These are phyloP conservation scores for Euclidium syriacum DNA, from an alignment of 345 rosid species.

Conservation along the genomic window DNA sequence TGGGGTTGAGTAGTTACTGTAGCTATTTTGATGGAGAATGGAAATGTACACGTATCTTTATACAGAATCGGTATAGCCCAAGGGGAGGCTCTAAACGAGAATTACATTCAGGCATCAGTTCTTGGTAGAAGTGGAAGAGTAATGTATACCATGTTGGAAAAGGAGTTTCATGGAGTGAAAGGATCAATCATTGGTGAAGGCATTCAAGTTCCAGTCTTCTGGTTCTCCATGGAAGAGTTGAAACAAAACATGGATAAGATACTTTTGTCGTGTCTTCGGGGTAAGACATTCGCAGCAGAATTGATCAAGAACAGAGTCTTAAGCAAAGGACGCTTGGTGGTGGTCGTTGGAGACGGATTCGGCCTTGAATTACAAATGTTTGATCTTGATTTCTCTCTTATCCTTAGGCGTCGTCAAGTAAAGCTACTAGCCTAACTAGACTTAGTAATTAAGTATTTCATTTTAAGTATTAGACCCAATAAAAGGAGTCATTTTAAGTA, in stretches of 20 bases:
- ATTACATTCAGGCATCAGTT: slow-evolving; percentile 10
- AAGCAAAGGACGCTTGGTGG: slow-evolving; percentile 19
- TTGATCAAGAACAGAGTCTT: slow-evolving; percentile 13
- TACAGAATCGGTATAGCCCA: slow-evolving; percentile 13
- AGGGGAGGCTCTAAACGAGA: neutral
- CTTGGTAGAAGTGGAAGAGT: neutral
- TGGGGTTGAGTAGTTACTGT: neutral
- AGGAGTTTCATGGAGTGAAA: slow-evolving; percentile 22
- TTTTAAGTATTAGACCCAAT: no score
- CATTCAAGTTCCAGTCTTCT: slow-evolving; percentile 18
- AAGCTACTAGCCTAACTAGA: no score
- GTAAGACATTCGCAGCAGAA: slow-evolving; percentile 16
- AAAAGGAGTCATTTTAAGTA: no score
- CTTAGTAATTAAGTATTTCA: no score
- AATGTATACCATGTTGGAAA: slow-evolving; percentile 20
- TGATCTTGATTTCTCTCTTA: slow-evolving; percentile 21
- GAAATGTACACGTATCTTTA: neutral
- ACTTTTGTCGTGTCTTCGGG: slow-evolving; percentile 12
- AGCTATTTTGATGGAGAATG: neutral
- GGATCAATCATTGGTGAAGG: slow-evolving; percentile 23
- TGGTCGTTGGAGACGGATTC: slow-evolving; percentile 23
- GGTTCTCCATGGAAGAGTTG: slow-evolving; percentile 11
- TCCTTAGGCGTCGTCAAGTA: slow-evolving; percentile 12
- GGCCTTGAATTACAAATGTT: slow-evolving; percentile 22
- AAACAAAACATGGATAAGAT: slow-evolving; percentile 17